Evolutionary conservation across 495 filamentous ascomycete genomes (phyloP).

Genomic region (Lophiotrema nucula): DNA sequence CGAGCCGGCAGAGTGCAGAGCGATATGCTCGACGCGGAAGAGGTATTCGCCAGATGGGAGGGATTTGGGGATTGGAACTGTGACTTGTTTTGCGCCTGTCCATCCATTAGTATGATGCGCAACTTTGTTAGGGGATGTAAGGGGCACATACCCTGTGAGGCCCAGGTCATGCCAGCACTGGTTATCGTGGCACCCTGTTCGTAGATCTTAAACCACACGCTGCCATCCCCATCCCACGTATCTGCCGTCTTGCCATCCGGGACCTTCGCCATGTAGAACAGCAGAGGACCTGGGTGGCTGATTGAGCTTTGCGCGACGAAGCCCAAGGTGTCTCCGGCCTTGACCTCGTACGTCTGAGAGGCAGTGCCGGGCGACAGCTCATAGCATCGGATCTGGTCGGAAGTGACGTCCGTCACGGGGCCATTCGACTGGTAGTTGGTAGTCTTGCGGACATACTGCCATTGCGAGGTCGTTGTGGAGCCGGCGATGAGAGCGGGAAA

Average conservation of each 20-base stretch:
- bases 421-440: conserved; percentile 56
- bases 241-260: conserved; percentile 47
- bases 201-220: conserved; percentile 54
- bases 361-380: conserved; percentile 28
- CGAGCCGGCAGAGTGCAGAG: conserved; percentile 43
- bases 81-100: neutral
- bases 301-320: conserved; percentile 50
- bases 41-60: conserved; percentile 38
- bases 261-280: conserved; percentile 54
- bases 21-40: conserved; percentile 38
- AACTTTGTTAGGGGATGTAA: neutral
- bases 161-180: conserved; percentile 44
- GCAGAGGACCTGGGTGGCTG: conserved; percentile 52
- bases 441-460: conserved; percentile 53
- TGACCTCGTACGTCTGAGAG: neutral
- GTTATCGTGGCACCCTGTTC: conserved; percentile 12
- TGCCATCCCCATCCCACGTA: conserved; percentile 50
- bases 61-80: conserved; percentile 49
- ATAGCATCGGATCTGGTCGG: conserved; percentile 52
- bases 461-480: conserved; percentile 34
- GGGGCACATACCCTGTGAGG: conserved; percentile 42
- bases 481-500: conserved; percentile 27
- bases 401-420: conserved; percentile 52
- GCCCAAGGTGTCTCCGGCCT: conserved; percentile 45
- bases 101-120: no score